These are phyloP conservation scores for Cucumis variabilis DNA, from an alignment of 331 rosid species.

Conservation along the genomic window DNA sequence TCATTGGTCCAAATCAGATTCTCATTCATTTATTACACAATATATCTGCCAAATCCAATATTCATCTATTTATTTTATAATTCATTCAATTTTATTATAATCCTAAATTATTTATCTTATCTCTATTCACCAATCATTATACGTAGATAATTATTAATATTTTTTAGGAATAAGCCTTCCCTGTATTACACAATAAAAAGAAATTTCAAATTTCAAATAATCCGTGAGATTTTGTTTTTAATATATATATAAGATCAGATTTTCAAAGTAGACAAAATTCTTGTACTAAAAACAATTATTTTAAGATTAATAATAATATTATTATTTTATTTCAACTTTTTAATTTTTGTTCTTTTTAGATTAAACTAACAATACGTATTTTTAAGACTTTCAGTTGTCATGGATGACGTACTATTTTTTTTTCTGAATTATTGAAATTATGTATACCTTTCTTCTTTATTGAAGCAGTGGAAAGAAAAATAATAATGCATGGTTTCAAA, in stretches of 20 bases:
- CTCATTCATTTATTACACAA: not conserved
- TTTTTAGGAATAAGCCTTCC: not conserved
- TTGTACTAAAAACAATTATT: too few species aligned
- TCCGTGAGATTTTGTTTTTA: not conserved
- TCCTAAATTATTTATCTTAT: not conserved
- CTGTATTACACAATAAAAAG: not conserved
- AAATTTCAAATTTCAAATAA: not conserved
- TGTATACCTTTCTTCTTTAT: not conserved
- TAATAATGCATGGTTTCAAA: not conserved
- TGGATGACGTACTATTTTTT: not conserved
- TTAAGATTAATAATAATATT: too few species aligned
- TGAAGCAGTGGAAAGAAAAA: not conserved
- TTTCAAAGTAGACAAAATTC: too few species aligned
- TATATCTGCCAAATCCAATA: not conserved
- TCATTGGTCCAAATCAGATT: conserved; percentile 22
- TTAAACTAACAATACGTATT: too few species aligned
- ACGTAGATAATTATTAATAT: not conserved
- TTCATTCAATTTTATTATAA: not conserved
- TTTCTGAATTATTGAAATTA: not conserved
- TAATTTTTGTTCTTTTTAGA: not conserved
- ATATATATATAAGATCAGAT: too few species aligned
- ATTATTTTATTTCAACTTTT: too few species aligned
- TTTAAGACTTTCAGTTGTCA: not conserved
- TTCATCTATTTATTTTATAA: not conserved
- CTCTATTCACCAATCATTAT: not conserved